A percentile compares a stretch with the other conserved stretches of the same genome.
phyloP scores from a whole-genome alignment of 106 monocot genomes.

The Agapanthus africanus region DNA sequence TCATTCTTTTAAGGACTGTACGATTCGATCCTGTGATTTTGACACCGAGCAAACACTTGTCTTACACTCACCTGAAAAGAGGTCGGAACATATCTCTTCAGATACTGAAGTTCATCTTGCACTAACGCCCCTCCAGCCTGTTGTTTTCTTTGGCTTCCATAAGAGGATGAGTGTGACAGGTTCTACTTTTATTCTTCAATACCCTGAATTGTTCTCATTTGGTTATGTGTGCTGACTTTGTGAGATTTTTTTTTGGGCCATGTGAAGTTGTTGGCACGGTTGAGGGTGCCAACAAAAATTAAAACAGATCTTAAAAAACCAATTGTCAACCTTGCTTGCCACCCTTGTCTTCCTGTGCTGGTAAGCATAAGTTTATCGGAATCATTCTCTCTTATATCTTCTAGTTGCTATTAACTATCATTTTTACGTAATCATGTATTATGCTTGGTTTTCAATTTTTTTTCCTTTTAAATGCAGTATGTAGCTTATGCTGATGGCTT shows the following conservation, averaged over 20 bases:
- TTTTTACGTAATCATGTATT: neutral
- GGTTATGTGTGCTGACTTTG: neutral
- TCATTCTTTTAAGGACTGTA: constrained; percentile 59
- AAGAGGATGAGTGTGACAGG: constrained; percentile 98
- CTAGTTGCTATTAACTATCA: neutral
- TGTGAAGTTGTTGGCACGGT: constrained; percentile 87
- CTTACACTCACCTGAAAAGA: constrained; percentile 91
- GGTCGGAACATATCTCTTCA: constrained; percentile 59
- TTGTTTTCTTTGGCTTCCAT: constrained; percentile 96
- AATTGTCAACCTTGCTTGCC: constrained; percentile 93
- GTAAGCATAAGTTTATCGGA: no score
- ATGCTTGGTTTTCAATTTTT: neutral
- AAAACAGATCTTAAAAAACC: constrained; percentile 98
- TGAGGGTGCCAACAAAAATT: constrained; percentile 86
- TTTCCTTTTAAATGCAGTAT: constrained; percentile 44
- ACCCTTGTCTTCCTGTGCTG: constrained; percentile 91
- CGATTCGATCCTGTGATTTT: constrained; percentile 93
- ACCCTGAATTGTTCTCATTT: constrained; percentile 9
- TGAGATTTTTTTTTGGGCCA: no score
- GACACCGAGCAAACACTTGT: constrained; percentile 91
- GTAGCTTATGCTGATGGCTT: constrained; percentile 96
- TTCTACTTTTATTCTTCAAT: constrained; percentile 15
- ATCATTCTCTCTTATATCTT: constrained; percentile 2
- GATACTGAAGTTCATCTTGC: constrained; percentile 94
- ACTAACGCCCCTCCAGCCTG: constrained; percentile 86